phyloP scores from a whole-genome alignment of 2,329 filamentous ascomycete genomes.

The Rhytidhysteron rufulum region DNA sequence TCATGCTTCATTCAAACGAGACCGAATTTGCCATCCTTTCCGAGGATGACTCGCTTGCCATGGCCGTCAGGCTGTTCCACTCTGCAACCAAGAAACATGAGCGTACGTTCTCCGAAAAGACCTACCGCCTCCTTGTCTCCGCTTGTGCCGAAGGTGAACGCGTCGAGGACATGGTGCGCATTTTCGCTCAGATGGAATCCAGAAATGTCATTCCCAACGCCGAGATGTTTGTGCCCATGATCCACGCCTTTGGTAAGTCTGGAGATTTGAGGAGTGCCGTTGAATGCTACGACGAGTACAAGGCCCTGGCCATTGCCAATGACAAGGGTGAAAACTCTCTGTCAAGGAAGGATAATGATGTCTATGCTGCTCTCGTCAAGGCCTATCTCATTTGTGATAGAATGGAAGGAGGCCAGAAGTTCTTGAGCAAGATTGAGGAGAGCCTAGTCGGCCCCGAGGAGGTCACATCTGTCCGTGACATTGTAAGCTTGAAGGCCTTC shows the following conservation, averaged over 20 bases:
- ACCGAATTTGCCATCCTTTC: constrained; percentile 79
- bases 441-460: constrained; percentile 49
- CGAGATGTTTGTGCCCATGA: constrained; percentile 87
- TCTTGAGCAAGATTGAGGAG: constrained; percentile 74
- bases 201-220: constrained; percentile 70
- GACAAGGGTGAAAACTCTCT: constrained; percentile 68
- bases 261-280: constrained; percentile 85
- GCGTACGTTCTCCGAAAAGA: constrained; percentile 69
- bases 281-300: constrained; percentile 95
- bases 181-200: constrained; percentile 89
- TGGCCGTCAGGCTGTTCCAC: constrained; percentile 83
- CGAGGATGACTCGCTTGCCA: constrained; percentile 81
- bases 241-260: constrained; percentile 79
- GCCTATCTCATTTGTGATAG: constrained; percentile 82
- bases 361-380: constrained; percentile 89
- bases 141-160: constrained; percentile 81
- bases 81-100: constrained; percentile 62
- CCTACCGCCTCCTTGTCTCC: constrained; percentile 79
- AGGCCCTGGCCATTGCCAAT: constrained; percentile 77
- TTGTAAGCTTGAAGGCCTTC: constrained; percentile 69
- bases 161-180: constrained; percentile 81
- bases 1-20: constrained; percentile 85
- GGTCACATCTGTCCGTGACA: constrained; percentile 63
- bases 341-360: constrained; percentile 72
- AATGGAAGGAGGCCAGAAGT: constrained; percentile 75